Evolutionary conservation across 2,329 filamentous ascomycete species (phyloP), one percentile per base, ranked within the genome.

Genomic region (Boeremia exigua): DNA sequence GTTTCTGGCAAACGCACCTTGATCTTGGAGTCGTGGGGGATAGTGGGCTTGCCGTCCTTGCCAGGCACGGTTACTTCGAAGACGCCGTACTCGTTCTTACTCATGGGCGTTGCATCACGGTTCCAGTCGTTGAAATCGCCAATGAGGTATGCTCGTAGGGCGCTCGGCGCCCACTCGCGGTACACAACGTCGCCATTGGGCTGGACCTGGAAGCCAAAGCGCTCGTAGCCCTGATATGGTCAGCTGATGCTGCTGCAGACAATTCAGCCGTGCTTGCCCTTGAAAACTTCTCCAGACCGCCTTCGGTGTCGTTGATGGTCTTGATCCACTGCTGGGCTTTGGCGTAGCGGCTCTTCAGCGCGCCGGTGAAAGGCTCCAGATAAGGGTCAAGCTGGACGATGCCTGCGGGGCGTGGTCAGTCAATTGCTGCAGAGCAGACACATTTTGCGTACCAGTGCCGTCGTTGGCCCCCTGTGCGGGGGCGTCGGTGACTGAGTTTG

Each of bases 71-170:
- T 85, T 48, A 97, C 87, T 71, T 96, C 90, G 79, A 94, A 99
- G 27, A 96, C 88, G 4, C 95, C 95, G 73, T 86, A 98, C 36
- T 83, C 77, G 70, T 96, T 86, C 79, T 90, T 95, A 70, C 85
- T 89, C 95, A 99, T 96, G 47, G 88, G 87, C 66, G 95, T 90
- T 23, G 92, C 86, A 59, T 87, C 85, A 68, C 88, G 83, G 74
- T 96, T 87, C 95, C 95, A 99, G 65, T 86, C 85, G 78, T 99
- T 99, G 82, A 98, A 99, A 67, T 98, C 95, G 59, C 95, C 95
- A 66, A 96, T 89, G 48, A 99, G 84, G 73, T 88, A 92, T 45
- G 95, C 95, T 70, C 90, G 83, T 36, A 86, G 81, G 49, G 92
- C 94, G 80, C 92, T 96, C 25, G 95, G 93, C 1, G 95, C 95